Conservation (phyloP, 1,284 basidiomycete species). For the Fomitopsis schrenkii region DNA sequence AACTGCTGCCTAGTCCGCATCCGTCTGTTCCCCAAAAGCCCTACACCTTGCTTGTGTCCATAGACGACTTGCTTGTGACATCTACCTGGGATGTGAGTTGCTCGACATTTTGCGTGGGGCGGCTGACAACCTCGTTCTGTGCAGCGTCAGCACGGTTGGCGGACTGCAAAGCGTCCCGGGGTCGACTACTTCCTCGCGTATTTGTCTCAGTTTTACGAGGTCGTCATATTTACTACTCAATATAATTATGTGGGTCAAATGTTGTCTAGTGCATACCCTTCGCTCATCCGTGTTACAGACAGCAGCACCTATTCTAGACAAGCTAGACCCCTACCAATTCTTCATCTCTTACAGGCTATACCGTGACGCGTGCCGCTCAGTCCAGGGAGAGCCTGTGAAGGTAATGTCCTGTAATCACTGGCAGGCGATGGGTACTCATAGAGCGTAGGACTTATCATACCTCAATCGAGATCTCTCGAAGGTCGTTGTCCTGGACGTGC, state of each 20-base stretch:
- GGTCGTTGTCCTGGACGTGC: slow-evolving; percentile 86
- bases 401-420: slow-evolving; percentile 30
- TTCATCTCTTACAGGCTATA: slow-evolving; percentile 89
- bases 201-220: slow-evolving; percentile 96
- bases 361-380: slow-evolving; percentile 83
- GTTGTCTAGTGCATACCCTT: not conserved
- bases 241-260: slow-evolving; percentile 73
- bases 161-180: slow-evolving; percentile 92
- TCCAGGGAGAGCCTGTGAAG: slow-evolving; percentile 81
- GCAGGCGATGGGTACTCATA: not conserved
- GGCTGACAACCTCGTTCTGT: not conserved
- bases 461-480: slow-evolving; percentile 92
- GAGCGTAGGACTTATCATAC: slow-evolving; percentile 76
- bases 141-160: slow-evolving; percentile 83
- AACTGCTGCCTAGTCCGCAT: slow-evolving; percentile 86
- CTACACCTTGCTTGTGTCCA: slow-evolving; percentile 87
- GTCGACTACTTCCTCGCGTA: slow-evolving; percentile 98
- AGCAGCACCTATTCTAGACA: slow-evolving; percentile 86
- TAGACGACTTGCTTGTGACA: slow-evolving; percentile 91
- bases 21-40: slow-evolving; percentile 86
- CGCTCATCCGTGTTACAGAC: slow-evolving; percentile 46
- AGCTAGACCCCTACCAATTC: slow-evolving; percentile 91
- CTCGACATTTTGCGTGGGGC: not conserved
- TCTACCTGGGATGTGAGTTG: slow-evolving; percentile 88
- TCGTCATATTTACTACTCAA: slow-evolving; percentile 94